A percentile compares a stretch with the other conserved stretches of the same genome.
phyloP scores from a whole-genome alignment of 192 early-diverging fungal genomes.

The Kickxella alabastrina region DNA sequence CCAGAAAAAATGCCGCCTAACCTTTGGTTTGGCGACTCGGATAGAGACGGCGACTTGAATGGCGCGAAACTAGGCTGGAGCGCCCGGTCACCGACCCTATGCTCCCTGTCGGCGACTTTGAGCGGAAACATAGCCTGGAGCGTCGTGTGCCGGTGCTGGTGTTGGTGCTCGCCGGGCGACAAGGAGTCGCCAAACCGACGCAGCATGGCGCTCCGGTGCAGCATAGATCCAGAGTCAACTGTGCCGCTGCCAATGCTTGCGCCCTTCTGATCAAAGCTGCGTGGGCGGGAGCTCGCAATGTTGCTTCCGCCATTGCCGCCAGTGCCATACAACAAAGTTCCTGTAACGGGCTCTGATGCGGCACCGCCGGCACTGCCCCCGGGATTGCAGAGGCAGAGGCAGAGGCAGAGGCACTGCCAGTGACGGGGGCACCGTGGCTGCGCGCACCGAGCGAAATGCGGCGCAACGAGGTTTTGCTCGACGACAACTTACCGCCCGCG shows the following conservation, averaged over 20 bases:
- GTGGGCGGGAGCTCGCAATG: constrained; percentile 8
- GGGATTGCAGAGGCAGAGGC: too few relatives aligned
- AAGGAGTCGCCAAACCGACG: constrained; percentile 35
- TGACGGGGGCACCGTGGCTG: background rate
- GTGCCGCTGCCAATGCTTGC: constrained; percentile 8
- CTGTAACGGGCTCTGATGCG: too few relatives aligned
- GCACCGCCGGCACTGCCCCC: too few relatives aligned
- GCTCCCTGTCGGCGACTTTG: constrained; percentile 23
- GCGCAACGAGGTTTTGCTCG: constrained; percentile 8
- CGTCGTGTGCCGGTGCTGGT: constrained; percentile 2
- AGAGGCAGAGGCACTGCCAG: too few relatives aligned
- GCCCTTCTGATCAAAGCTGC: constrained; percentile 23
- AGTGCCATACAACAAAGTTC: too few relatives aligned
- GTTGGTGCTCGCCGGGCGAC: constrained; percentile 34
- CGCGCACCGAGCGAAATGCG: constrained; percentile 19
- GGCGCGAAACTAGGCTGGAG: constrained; percentile 40
- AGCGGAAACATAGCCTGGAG: constrained; percentile 1
- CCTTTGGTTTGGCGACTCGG: constrained; percentile 24
- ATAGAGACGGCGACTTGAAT: constrained; percentile 50
- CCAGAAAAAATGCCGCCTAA: constrained; percentile 6
- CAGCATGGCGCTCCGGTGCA: constrained; percentile 48
- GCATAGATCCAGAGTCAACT: constrained; percentile 21
- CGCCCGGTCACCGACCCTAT: constrained; percentile 18
- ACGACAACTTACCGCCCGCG: background rate
- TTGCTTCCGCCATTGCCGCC: constrained; percentile 7